Conservation (phyloP, 108 stramenopile genomes). For the Seminavis robusta region DNA sequence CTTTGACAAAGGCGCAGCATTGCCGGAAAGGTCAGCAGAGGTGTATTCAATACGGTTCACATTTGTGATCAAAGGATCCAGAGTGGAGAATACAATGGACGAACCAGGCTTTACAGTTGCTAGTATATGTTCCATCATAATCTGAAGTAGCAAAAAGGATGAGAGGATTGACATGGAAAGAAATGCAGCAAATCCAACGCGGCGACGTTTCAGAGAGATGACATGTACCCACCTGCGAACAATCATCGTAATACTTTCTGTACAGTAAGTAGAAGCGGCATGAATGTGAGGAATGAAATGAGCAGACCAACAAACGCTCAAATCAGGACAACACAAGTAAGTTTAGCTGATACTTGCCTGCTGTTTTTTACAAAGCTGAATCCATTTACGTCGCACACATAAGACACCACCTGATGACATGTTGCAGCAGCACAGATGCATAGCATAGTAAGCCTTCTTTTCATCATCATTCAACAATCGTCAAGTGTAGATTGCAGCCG, state of each 20-base stretch:
- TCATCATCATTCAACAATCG: too few species aligned
- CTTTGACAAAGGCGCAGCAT: slow-evolving; percentile 12
- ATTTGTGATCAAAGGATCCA: slow-evolving; percentile 69
- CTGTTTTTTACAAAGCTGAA: slow-evolving; percentile 97
- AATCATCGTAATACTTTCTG: slow-evolving; percentile 97
- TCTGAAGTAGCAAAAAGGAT: too few species aligned
- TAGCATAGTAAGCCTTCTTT: too few species aligned
- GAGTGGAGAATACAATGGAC: slow-evolving; percentile 62
- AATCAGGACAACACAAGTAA: not conserved
- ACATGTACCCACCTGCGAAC: too few species aligned
- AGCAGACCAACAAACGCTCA: not conserved
- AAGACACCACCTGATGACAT: slow-evolving; percentile 80
- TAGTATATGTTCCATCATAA: slow-evolving; percentile 88
- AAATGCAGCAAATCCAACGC: too few species aligned
- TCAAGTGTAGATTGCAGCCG: too few species aligned
- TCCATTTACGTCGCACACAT: slow-evolving; percentile 99
- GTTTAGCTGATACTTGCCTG: slow-evolving; percentile 29
- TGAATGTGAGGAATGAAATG: not conserved
- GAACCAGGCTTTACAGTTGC: slow-evolving; percentile 77
- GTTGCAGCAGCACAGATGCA: too few species aligned
- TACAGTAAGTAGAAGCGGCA: not conserved
- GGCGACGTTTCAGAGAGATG: too few species aligned
- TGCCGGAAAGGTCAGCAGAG: slow-evolving; percentile 30
- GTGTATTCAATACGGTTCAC: slow-evolving; percentile 35
- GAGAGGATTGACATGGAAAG: too few species aligned